Conservation (phyloP, 345 rosid genomes). For the Angophora floribunda region DNA sequence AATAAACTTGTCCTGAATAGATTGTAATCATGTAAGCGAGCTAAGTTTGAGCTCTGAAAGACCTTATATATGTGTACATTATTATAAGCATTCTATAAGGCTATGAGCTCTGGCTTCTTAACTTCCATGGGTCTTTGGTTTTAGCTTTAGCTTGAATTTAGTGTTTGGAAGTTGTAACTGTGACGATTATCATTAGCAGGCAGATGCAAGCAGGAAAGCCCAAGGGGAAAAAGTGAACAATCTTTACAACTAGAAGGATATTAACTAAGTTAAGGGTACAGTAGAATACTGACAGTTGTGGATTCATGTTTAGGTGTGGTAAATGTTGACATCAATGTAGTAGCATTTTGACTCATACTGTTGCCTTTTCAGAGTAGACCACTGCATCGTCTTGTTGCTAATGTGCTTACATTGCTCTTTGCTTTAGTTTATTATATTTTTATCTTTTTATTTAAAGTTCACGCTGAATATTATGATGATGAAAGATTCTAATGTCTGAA, state of each 20-base stretch:
- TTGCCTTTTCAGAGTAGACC: neutral
- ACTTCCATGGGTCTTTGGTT: neutral
- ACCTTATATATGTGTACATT: neutral
- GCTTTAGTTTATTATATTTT: neutral
- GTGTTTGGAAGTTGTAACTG: neutral
- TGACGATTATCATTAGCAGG: neutral
- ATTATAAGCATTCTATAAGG: neutral
- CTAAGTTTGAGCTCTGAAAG: neutral
- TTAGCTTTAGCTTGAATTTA: neutral
- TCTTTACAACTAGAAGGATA: neutral
- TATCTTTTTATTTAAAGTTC: conserved; percentile 11
- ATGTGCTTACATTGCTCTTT: neutral
- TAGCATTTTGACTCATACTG: neutral
- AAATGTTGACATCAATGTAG: neutral
- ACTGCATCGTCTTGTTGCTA: neutral
- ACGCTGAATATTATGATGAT: conserved; percentile 16
- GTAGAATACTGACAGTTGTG: neutral
- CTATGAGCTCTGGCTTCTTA: neutral
- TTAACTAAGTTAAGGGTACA: neutral
- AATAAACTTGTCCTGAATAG: neutral
- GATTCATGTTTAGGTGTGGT: neutral
- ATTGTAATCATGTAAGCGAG: neutral
- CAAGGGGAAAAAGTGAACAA: neutral
- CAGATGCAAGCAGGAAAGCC: neutral
- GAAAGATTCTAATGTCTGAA: conserved; percentile 80